Percentiles rank a stretch among this genome's conserved stretches.
These are phyloP conservation scores for Lunasporangiospora selenospora DNA, from an alignment of 192 early-diverging fungal species.

Conservation along the genomic window DNA sequence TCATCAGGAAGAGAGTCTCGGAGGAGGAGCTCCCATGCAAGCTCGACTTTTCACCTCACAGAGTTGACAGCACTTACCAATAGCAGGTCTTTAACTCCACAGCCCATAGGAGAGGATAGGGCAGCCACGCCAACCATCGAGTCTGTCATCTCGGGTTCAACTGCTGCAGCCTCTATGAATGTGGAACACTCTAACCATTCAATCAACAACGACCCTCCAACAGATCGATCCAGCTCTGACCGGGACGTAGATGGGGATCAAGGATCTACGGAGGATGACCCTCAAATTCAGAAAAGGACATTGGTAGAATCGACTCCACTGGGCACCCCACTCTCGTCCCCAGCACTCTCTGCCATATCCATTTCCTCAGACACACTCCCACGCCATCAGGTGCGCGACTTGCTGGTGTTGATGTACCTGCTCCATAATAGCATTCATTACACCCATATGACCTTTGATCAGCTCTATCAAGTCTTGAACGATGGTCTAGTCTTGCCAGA, in stretches of 20 bases:
- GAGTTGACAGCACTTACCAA: too few species aligned
- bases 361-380: constrained; percentile 31
- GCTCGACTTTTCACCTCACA: background rate
- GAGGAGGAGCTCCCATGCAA: constrained; percentile 28
- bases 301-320: constrained; percentile 21
- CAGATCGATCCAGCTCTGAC: too few species aligned
- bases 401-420: constrained; percentile 41
- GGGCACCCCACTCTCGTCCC: constrained; percentile 20
- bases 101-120: constrained; percentile 13
- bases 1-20: constrained; percentile 25
- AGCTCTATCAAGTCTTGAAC: constrained; percentile 23
- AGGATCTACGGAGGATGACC: too few species aligned
- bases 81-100: too few species aligned
- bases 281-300: too few species aligned
- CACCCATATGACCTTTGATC: constrained; percentile 40
- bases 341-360: constrained; percentile 25
- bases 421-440: constrained; percentile 44
- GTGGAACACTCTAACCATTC: too few species aligned
- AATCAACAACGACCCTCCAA: too few species aligned
- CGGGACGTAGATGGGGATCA: too few species aligned
- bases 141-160: background rate
- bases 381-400: constrained; percentile 37
- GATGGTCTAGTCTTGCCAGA: constrained; percentile 36
- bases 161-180: background rate
- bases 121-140: constrained; percentile 21